These are phyloP conservation scores for Meredithiella fracta DNA, from an alignment of 2,329 filamentous ascomycete species.

Conservation along the genomic window DNA sequence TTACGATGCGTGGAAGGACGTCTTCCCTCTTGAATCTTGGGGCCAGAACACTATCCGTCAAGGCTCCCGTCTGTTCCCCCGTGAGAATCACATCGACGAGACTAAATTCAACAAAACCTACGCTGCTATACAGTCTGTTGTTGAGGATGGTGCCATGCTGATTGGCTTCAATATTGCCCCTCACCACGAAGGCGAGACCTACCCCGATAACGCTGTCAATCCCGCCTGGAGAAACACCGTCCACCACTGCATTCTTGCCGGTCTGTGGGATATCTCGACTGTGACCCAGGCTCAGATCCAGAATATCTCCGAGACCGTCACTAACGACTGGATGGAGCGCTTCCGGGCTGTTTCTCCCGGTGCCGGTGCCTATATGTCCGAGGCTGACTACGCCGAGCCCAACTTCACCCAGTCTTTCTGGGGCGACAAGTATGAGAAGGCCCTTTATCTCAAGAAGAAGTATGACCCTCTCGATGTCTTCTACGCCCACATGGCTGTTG, in stretches of 20 bases:
- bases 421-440: conserved; percentile 27
- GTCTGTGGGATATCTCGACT: conserved; percentile 8
- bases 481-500: conserved; percentile 32
- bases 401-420: conserved; percentile 31
- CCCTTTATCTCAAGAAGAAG: conserved; percentile 30
- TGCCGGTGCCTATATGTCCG: conserved; percentile 33
- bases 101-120: conserved; percentile 18
- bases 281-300: background rate
- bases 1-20: conserved; percentile 20
- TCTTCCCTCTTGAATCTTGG: conserved; percentile 14
- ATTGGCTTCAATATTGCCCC: conserved; percentile 22
- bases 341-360: conserved; percentile 24
- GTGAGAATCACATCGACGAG: conserved; percentile 18
- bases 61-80: conserved; percentile 22
- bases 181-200: conserved; percentile 19
- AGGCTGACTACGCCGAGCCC: conserved; percentile 32
- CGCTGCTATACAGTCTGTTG: conserved; percentile 20
- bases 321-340: conserved; percentile 16
- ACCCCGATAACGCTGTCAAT: conserved; percentile 22
- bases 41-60: conserved; percentile 10
- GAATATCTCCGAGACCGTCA: conserved; percentile 16
- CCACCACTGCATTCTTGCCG: conserved; percentile 21
- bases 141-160: conserved; percentile 24
- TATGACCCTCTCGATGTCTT: conserved; percentile 32
- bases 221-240: conserved; percentile 28